Evolutionary conservation across 2,329 filamentous ascomycete genomes (phyloP).

Genomic region (Didymella exigua): DNA sequence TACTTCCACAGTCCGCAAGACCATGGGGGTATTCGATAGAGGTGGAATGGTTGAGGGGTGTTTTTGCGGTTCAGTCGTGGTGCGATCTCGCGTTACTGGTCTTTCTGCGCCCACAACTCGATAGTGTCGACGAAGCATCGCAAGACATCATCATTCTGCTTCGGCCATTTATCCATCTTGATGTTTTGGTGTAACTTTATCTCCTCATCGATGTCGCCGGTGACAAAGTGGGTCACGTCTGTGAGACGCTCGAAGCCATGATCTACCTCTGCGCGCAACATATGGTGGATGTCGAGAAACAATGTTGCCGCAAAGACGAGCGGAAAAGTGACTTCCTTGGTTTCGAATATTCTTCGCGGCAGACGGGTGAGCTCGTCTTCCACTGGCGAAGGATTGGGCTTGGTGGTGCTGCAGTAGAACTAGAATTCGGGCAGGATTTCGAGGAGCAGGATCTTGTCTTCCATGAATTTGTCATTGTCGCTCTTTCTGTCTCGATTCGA

Average conservation of each 20-base stretch:
- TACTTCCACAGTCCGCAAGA: constrained; percentile 49
- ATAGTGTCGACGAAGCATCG: constrained; percentile 10
- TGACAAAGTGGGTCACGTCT: constrained; percentile 2
- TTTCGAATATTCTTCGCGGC: constrained; percentile 34
- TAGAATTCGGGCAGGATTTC: constrained; percentile 40
- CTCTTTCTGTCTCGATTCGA: constrained; percentile 38
- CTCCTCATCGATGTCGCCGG: constrained; percentile 13
- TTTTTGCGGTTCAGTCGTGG: constrained; percentile 1
- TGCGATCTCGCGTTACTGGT: constrained; percentile 4
- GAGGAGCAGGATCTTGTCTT: constrained; percentile 45
- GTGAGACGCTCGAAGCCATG: constrained; percentile 12
- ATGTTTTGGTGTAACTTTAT: constrained; percentile 24
- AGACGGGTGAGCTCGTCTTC: constrained; percentile 40
- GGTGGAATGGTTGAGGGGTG: constrained; percentile 7
- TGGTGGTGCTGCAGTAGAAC: constrained; percentile 23
- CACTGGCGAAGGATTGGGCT: constrained; percentile 21
- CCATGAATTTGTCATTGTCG: constrained; percentile 37
- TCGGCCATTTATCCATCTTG: constrained; percentile 21
- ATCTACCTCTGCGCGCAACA: constrained; percentile 31
- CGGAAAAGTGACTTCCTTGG: constrained; percentile 32
- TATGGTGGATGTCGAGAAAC: constrained; percentile 45
- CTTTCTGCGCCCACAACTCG: constrained; percentile 12
- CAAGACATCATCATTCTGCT: constrained; percentile 21
- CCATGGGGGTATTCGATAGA: constrained; percentile 26
- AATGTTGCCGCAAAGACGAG: constrained; percentile 43